Percentiles rank a stretch among this genome's conserved stretches.
phyloP scores from a whole-genome alignment of 2,329 filamentous ascomycete genomes.

The Fusarium continuum region DNA sequence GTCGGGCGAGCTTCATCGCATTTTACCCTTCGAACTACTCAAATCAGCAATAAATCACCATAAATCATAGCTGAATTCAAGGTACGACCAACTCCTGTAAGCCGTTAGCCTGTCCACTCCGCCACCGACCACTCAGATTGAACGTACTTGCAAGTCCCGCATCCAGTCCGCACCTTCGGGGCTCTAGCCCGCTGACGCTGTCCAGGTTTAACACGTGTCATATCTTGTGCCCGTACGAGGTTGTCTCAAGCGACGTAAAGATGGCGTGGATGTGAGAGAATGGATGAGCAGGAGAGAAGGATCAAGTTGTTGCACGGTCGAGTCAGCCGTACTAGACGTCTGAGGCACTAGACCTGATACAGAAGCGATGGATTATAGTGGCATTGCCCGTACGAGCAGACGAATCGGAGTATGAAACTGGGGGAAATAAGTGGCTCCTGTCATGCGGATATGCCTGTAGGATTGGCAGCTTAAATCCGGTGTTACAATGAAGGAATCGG shows the following conservation, averaged over 20 bases:
- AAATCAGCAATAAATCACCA: not conserved
- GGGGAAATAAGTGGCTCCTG: not conserved
- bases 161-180: slow-evolving; percentile 19
- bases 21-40: slow-evolving; percentile 15
- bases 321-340: not conserved
- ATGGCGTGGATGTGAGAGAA: not conserved
- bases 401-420: not conserved
- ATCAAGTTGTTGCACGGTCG: not conserved
- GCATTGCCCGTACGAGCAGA: slow-evolving; percentile 1
- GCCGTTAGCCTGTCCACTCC: not conserved
- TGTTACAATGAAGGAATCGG: not conserved
- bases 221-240: not conserved
- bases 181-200: slow-evolving; percentile 4
- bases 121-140: fast-evolving
- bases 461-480: not conserved
- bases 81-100: slow-evolving; percentile 6
- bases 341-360: not conserved
- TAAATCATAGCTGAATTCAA: fast-evolving
- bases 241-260: not conserved
- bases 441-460: not conserved
- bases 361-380: not conserved
- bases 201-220: slow-evolving; percentile 25
- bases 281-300: not conserved
- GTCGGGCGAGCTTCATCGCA: slow-evolving; percentile 18
- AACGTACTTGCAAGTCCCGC: slow-evolving; percentile 26